phyloP scores from a whole-genome alignment of 2,329 filamentous ascomycete genomes.

The Colletotrichum cordylinicola region DNA sequence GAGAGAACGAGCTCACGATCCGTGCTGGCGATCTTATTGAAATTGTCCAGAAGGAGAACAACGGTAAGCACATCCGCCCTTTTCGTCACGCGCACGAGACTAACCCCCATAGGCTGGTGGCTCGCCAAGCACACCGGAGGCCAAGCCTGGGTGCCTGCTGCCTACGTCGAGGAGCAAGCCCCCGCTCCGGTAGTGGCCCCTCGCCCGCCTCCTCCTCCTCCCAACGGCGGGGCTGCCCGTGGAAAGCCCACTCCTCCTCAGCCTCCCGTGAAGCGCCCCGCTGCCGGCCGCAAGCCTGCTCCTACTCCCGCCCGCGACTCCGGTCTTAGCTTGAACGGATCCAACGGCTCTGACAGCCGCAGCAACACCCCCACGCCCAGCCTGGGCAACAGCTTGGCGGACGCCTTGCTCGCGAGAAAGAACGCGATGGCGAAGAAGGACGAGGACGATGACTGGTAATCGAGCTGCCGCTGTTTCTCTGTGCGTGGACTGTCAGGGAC shows the following conservation, averaged over 20 bases:
- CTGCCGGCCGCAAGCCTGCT: conserved; percentile 72
- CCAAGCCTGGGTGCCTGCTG: conserved; percentile 94
- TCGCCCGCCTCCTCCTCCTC: conserved; percentile 70
- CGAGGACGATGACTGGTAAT: conserved; percentile 73
- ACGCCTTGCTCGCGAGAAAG: conserved; percentile 79
- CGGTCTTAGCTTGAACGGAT: conserved; percentile 65
- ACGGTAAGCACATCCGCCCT: conserved; percentile 67
- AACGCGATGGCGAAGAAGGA: conserved; percentile 75
- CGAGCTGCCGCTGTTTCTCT: neutral
- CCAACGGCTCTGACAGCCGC: conserved; percentile 65
- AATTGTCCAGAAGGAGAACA: conserved; percentile 92
- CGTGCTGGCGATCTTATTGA: conserved; percentile 81
- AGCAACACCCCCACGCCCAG: conserved; percentile 76
- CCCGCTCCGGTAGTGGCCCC: conserved; percentile 66
- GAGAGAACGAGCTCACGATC: conserved; percentile 84
- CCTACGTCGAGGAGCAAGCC: conserved; percentile 88
- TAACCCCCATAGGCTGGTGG: conserved; percentile 82
- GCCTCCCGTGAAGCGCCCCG: conserved; percentile 82
- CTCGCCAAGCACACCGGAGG: conserved; percentile 74
- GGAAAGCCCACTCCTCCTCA: conserved; percentile 76
- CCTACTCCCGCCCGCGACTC: conserved; percentile 73
- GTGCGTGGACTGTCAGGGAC: conserved; percentile 20
- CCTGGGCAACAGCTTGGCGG: conserved; percentile 75
- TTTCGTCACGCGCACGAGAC: conserved; percentile 15
- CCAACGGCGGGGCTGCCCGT: conserved; percentile 53